phyloP scores from a whole-genome alignment of 2,329 filamentous ascomycete species.

The Lecanoromycetidae sp. region DNA sequence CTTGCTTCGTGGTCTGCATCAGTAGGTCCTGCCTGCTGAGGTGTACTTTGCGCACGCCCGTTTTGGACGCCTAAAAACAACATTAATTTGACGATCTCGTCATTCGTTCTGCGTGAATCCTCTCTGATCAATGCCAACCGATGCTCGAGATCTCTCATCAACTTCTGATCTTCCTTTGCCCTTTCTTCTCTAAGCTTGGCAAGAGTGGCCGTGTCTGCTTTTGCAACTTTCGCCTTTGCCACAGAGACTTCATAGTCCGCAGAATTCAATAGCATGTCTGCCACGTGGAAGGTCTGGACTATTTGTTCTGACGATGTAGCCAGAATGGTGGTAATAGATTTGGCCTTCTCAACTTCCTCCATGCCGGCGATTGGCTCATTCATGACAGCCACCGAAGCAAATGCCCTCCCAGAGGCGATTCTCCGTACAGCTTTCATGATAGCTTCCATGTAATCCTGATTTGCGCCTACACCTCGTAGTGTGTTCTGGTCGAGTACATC shows the following conservation, averaged over 20 bases:
- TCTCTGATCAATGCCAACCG: constrained; percentile 33
- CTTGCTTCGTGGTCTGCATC: constrained; percentile 36
- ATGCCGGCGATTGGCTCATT: constrained; percentile 26
- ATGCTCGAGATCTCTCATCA: constrained; percentile 31
- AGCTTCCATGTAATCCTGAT: constrained; percentile 39
- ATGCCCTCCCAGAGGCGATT: constrained; percentile 23
- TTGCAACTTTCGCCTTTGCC: constrained; percentile 38
- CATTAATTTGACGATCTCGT: constrained; percentile 25
- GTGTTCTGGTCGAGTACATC: constrained; percentile 38
- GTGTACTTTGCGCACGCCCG: constrained; percentile 23
- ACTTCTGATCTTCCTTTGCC: constrained; percentile 36
- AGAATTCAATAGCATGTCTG: constrained; percentile 40
- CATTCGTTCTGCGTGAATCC: constrained; percentile 27
- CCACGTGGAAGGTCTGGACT: constrained; percentile 34
- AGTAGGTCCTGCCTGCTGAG: constrained; percentile 10
- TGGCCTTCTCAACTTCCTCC: constrained; percentile 24
- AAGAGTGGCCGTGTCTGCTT: constrained; percentile 32
- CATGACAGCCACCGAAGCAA: constrained; percentile 17
- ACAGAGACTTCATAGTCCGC: constrained; percentile 43
- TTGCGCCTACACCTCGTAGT: constrained; percentile 39
- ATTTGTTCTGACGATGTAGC: constrained; percentile 31
- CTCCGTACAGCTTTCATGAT: constrained; percentile 33
- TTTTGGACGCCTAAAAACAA: constrained; percentile 17
- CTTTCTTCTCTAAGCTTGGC: constrained; percentile 34
- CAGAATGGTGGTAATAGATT: constrained; percentile 29